Conservation (phyloP, 495 filamentous ascomycete species). For the Penicillium fimorum region DNA sequence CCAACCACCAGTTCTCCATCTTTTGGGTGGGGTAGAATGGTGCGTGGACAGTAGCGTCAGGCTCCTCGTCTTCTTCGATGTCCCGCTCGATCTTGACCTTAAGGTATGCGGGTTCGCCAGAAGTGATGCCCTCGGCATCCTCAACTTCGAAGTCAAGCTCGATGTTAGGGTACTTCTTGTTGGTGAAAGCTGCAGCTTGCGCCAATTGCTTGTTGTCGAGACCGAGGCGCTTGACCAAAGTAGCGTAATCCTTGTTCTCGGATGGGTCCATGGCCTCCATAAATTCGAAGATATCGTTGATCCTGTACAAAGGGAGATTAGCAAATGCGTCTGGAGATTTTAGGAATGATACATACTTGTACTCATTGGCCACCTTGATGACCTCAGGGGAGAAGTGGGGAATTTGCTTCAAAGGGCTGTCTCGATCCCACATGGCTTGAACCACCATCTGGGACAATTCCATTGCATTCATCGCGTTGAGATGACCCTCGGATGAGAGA, state of each 20-base stretch:
- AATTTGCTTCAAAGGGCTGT: slow-evolving; percentile 96
- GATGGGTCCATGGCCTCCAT: slow-evolving; percentile 98
- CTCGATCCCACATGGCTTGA: slow-evolving; percentile 98
- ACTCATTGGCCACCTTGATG: slow-evolving; percentile 78
- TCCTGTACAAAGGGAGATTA: slow-evolving; percentile 45
- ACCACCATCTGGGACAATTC: slow-evolving; percentile 99
- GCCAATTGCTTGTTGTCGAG: slow-evolving; percentile 79
- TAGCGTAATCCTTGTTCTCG: slow-evolving; percentile 76
- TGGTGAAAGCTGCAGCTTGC: slow-evolving; percentile 94
- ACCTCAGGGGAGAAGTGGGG: slow-evolving; percentile 86
- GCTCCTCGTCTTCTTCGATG: slow-evolving; percentile 70
- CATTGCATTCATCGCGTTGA: slow-evolving; percentile 98
- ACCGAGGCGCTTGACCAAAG: slow-evolving; percentile 71
- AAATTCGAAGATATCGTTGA: slow-evolving; percentile 94
- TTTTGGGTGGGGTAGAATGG: slow-evolving; percentile 92
- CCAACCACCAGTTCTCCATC: slow-evolving; percentile 98
- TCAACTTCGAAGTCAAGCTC: slow-evolving; percentile 85
- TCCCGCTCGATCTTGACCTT: slow-evolving; percentile 86
- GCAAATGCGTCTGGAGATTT: slow-evolving; percentile 13
- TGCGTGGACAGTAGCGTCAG: slow-evolving; percentile 84
- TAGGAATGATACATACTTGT: slow-evolving; percentile 56
- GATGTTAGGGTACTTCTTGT: slow-evolving; percentile 90
- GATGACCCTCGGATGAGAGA: slow-evolving; percentile 89
- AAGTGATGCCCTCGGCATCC: slow-evolving; percentile 72
- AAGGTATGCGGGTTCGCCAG: slow-evolving; percentile 78